Base-by-base conservation (phyloP, 805 yeast genomes). In the Starmera amethionina region DNA sequence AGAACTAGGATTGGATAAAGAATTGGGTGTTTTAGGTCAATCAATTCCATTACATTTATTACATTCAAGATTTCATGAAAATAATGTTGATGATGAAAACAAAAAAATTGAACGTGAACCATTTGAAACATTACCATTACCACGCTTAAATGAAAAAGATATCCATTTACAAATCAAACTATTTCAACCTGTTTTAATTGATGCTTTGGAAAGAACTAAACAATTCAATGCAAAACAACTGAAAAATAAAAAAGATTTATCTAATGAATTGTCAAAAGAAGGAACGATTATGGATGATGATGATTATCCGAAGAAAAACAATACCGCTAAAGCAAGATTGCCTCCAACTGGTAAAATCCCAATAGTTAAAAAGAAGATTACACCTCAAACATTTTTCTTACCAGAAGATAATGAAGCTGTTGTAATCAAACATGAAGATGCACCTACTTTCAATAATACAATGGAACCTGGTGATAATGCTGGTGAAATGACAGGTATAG, bases 1-100 rank as follows among this genome's bases (percentile, higher is more conserved):
- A 55, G 97, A 90, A 48, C 67, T 93, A 37, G 98, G 98, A 0
- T 65, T 93, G 40, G 97, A 90, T 53, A 85, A 82, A 52, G 99
- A 93, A 59, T 82, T 87, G 58, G 89, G 90, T 10, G 66, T 90
- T 56, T 62, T 88, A 38, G 82, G 89, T 27, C 73, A 89, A 3
- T 76, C 95, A 0, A 87, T 93, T 25, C 98, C 99, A 2, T 67
- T 94, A 35, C 95, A 90, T 59, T 65, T 93, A 42, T 65, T 93
- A 31, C 96, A 87, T 49, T 78, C 94, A 8, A 70, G 82, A 43
- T 68, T 84, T 37, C 78, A 79, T 36, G 80, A 72, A 43, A 72
- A 79, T n/a, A 70, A 65, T 46, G 67, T 67, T 30, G 65, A 68
- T 25, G 73, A 65, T 27, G 52, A 47, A 30, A 51, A 52, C 30